A percentile compares a stretch with the other conserved stretches of the same genome.
Evolutionary conservation across 2,329 filamentous ascomycete species (phyloP).

Genomic region (Claviceps sp.): DNA sequence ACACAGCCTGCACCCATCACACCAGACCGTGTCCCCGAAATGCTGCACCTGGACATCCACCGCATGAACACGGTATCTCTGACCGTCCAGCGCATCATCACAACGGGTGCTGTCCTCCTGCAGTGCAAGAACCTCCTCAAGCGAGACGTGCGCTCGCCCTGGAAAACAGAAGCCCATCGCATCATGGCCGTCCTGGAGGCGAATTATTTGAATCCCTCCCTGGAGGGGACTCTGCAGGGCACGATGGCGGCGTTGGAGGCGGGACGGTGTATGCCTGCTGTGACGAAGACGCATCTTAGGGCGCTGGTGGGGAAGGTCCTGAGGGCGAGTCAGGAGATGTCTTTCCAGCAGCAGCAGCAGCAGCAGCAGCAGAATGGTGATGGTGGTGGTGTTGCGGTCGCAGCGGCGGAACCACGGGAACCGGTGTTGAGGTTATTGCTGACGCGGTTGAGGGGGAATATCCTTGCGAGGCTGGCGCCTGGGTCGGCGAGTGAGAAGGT

Average conservation of each 20-base stretch:
- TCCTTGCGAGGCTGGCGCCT: constrained; percentile 50
- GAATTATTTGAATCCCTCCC: constrained; percentile 25
- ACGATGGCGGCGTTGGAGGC: constrained; percentile 50
- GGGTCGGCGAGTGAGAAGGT: constrained; percentile 57
- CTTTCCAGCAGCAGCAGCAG: constrained; percentile 11
- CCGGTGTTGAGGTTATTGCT: constrained; percentile 54
- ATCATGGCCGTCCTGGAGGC: constrained; percentile 56
- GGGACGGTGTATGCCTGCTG: constrained; percentile 50
- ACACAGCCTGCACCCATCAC: constrained; percentile 48
- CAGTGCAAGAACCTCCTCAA: constrained; percentile 77
- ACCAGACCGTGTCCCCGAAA: constrained; percentile 52
- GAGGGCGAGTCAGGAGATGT: constrained; percentile 33
- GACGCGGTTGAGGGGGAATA: constrained; percentile 52
- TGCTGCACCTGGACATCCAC: constrained; percentile 53
- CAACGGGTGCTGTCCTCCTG: constrained; percentile 59
- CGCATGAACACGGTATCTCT: constrained; percentile 38
- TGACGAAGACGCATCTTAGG: constrained; percentile 45
- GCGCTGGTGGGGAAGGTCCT: constrained; percentile 44
- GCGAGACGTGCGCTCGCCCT: constrained; percentile 63
- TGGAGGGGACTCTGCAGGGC: constrained; percentile 43
- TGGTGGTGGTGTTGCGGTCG: neutral
- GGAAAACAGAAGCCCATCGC: constrained; percentile 62
- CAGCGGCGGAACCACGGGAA: constrained; percentile 30
- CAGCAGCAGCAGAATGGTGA: neutral
- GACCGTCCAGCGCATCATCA: constrained; percentile 45